Evolutionary conservation across 331 rosid genomes (phyloP).

Genomic region (Acacia pycnantha): DNA sequence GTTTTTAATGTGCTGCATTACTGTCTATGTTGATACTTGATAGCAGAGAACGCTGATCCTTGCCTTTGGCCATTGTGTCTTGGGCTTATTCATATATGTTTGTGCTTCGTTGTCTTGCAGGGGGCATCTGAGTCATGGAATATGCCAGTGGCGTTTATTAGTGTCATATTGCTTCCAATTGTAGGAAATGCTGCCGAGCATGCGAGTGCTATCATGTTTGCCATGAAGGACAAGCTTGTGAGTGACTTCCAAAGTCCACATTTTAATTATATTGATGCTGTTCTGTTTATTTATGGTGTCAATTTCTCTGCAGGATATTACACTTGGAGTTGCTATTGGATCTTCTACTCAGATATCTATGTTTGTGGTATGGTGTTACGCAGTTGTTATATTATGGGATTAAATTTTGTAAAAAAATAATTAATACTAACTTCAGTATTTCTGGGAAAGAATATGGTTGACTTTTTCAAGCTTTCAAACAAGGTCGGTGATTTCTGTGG

Average conservation of each 20-base stretch:
- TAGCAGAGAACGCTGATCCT: slow-evolving; percentile 26
- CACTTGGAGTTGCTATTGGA: slow-evolving; percentile 74
- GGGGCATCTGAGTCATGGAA: slow-evolving; percentile 36
- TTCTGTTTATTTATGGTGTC: slow-evolving; percentile 7
- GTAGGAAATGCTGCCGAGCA: slow-evolving; percentile 34
- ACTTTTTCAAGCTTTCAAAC: not conserved
- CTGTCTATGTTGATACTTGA: slow-evolving; percentile 24
- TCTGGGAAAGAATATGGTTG: not conserved
- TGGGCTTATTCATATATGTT: not conserved
- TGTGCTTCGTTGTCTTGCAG: not conserved
- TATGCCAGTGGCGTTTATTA: slow-evolving; percentile 58
- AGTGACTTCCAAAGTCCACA: slow-evolving; percentile 22
- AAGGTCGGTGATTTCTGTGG: not conserved
- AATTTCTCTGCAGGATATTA: slow-evolving; percentile 48
- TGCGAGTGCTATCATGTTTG: slow-evolving; percentile 74
- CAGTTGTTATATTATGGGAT: not conserved
- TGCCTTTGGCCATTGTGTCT: not conserved
- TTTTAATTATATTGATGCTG: not conserved
- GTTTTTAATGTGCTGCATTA: not conserved
- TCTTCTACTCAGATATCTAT: slow-evolving; percentile 70
- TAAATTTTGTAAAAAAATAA: not conserved
- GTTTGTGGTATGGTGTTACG: slow-evolving; percentile 55
- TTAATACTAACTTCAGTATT: not conserved
- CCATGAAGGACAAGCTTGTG: slow-evolving; percentile 72
- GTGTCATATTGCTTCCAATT: slow-evolving; percentile 67